A percentile compares a stretch with the other conserved stretches of the same genome.
These are phyloP conservation scores for Tetradesmus lagerheimii DNA, from an alignment of 139 green algal species.

Conservation along the genomic window DNA sequence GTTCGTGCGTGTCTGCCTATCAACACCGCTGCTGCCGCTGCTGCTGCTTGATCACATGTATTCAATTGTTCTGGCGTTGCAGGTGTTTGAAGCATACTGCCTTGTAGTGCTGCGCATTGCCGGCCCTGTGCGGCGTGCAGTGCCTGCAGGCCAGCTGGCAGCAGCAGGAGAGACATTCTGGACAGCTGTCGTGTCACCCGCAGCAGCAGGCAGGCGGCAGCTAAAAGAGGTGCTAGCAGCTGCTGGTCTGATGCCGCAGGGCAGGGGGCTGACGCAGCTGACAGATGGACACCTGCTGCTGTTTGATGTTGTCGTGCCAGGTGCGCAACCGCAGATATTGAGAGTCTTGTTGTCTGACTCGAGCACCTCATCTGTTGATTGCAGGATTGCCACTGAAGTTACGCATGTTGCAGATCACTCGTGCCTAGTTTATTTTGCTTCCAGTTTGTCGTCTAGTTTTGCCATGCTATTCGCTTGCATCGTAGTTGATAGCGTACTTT, in stretches of 20 bases:
- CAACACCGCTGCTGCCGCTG: no score
- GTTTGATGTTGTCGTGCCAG: slow-evolving; percentile 19
- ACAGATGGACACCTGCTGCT: slow-evolving; percentile 44
- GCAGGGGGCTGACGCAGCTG: neutral
- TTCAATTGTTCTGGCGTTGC: no score
- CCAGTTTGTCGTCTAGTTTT: no score
- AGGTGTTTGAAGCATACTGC: slow-evolving; percentile 50
- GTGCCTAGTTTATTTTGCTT: no score
- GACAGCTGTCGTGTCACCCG: neutral
- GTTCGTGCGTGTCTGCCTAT: neutral
- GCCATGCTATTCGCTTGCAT: no score
- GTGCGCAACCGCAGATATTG: neutral
- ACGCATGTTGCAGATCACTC: no score
- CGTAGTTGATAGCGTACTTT: no score
- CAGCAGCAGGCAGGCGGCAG: neutral
- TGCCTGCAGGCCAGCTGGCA: slow-evolving; percentile 18
- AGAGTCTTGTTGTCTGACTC: neutral
- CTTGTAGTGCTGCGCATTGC: slow-evolving; percentile 31
- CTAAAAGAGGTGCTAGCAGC: neutral
- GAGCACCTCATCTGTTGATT: no score
- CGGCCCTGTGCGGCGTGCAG: neutral
- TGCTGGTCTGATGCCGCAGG: slow-evolving; percentile 1
- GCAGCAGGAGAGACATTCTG: neutral
- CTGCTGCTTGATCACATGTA: no score
- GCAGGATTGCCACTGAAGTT: no score